Percentiles rank a stretch among this genome's conserved stretches.
These are phyloP conservation scores for Discostella stelligeroides DNA, from an alignment of 108 stramenopile genomes.

Conservation along the genomic window DNA sequence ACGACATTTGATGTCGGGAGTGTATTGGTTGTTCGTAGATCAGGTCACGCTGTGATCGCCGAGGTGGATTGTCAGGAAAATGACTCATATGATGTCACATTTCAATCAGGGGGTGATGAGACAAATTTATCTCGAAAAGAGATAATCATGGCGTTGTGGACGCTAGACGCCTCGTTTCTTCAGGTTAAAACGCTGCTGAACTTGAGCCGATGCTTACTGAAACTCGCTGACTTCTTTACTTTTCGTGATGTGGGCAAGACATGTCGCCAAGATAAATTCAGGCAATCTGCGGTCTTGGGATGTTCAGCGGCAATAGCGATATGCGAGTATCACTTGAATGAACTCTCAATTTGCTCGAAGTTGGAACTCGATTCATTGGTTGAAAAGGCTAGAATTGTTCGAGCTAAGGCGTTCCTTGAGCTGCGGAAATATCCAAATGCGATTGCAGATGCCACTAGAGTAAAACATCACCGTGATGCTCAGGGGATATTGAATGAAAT, in stretches of 20 bases:
- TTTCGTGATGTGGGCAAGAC: neutral
- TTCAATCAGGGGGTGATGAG: constrained; percentile 32
- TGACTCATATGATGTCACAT: constrained; percentile 49
- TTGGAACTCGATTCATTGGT: constrained; percentile 16
- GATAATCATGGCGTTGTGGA: constrained; percentile 49
- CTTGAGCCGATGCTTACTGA: constrained; percentile 62
- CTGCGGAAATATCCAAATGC: constrained; percentile 33
- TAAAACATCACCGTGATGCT: constrained; percentile 36
- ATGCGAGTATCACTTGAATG: constrained; percentile 17
- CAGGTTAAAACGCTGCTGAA: constrained; percentile 69
- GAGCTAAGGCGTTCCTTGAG: constrained; percentile 30
- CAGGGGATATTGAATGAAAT: constrained; percentile 34
- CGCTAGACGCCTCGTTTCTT: constrained; percentile 23
- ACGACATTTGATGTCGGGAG: constrained; percentile 50
- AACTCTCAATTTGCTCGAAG: neutral
- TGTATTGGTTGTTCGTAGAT: constrained; percentile 40
- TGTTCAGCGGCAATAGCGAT: constrained; percentile 42
- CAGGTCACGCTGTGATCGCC: constrained; percentile 57
- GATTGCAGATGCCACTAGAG: constrained; percentile 24
- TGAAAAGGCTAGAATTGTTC: constrained; percentile 39
- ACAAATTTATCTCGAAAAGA: constrained; percentile 21
- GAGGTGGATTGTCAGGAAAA: constrained; percentile 69
- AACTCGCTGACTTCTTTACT: constrained; percentile 53
- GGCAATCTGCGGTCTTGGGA: constrained; percentile 32
- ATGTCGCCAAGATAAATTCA: constrained; percentile 28